A percentile compares a stretch with the other conserved stretches of the same genome.
Evolutionary conservation across 495 filamentous ascomycete species (phyloP).

Genomic region (Aspergillus campestris): DNA sequence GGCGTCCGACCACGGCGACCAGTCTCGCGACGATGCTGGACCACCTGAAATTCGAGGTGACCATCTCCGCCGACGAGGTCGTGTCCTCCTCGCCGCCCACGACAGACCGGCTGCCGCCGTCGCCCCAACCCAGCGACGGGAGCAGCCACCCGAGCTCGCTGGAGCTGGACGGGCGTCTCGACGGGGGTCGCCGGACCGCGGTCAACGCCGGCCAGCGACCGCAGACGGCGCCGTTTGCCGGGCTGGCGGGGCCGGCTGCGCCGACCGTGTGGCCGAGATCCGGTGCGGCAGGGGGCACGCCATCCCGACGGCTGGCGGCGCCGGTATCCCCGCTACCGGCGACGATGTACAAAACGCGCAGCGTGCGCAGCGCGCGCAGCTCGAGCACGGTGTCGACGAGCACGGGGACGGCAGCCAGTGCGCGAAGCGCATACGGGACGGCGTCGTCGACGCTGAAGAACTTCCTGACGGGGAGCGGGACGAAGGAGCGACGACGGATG

Average conservation of each 20-base stretch:
- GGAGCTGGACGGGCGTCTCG: conserved; percentile 16
- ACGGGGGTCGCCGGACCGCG: conserved; percentile 7
- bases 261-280: no score
- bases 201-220: conserved; percentile 15
- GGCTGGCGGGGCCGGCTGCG: no score
- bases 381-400: conserved; percentile 36
- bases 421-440: conserved; percentile 32
- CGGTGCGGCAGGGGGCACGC: conserved; percentile 8
- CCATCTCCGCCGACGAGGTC: conserved; percentile 28
- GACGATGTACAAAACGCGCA: conserved; percentile 23
- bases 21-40: conserved; percentile 35
- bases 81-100: conserved; percentile 13
- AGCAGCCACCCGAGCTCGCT: conserved; percentile 5
- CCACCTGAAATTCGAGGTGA: conserved; percentile 32
- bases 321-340: conserved; percentile 31
- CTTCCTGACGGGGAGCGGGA: conserved; percentile 25
- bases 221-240: conserved; percentile 15
- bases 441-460: conserved; percentile 35
- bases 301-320: conserved; percentile 22
- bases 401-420: conserved; percentile 23
- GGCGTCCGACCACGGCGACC: conserved; percentile 30
- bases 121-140: not conserved
- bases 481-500: conserved; percentile 25
- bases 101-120: conserved; percentile 4
- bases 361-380: conserved; percentile 35